Evolutionary conservation across 306 rosid genomes (phyloP), one percentile per base, ranked within the genome.

Genomic region (Cyamopsis tetragonoloba): DNA sequence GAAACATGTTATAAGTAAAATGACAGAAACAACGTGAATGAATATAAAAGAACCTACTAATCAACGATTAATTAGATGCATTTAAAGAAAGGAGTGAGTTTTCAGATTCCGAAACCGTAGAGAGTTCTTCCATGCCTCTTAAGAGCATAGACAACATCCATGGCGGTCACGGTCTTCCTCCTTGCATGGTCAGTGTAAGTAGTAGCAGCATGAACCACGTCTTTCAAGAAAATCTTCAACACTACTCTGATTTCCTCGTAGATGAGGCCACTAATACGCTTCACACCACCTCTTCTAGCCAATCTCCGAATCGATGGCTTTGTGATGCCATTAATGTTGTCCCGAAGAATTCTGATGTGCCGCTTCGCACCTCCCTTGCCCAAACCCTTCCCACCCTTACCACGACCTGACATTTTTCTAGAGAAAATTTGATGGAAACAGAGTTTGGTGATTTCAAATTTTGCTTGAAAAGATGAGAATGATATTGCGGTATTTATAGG

Each of bases 351-450:
- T 1, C 69, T 76, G 7, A 76, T 65, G 47, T 76, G 80, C 37
- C 80, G 51, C 76, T 74, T 74, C 1, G 79, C 79, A 2, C 79
- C 79, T 18, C 79, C 74, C 35, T 74, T 74, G 11, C 79, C 79
- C 11, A 67, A 4, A 7, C 72, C 72, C 51, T 50, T 51, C 1
- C 73, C 73, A 13, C 62, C 62, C 22, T 67, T 67, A 13, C 73
- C 73, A 3, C 73, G 62, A 50, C 62, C 62, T 0, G 73, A 67
- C 73, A 51, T 67, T 23, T 50, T 37, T 14, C n/a, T 3, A 22
- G 2, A 7, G 11, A 34, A 22, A 14, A 1, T 14, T 11, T 39
- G 46, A 4, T 12, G 5, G 0, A 0, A n/a, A n/a, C n/a, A n/a
- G n/a, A n/a, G n/a, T n/a, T n/a, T n/a, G n/a, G n/a, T n/a, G n/a